Percentiles rank a stretch among this genome's conserved stretches.
phyloP scores from a whole-genome alignment of 2,329 filamentous ascomycete species.

The Stenocarpella maydis region DNA sequence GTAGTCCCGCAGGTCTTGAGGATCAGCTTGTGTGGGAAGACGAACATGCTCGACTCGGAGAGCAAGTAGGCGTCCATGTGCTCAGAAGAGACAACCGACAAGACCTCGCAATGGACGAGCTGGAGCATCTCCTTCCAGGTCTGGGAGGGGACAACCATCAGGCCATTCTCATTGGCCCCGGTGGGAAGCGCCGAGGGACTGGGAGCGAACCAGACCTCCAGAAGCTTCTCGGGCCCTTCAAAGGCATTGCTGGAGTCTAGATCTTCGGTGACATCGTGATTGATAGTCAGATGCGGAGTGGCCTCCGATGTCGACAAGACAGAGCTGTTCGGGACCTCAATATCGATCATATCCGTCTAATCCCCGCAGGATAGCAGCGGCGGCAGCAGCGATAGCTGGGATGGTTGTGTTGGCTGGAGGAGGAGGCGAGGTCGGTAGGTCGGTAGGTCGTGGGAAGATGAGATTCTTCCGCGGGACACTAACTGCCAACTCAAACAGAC shows the following conservation, averaged over 20 bases:
- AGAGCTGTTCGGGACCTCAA: conserved; percentile 81
- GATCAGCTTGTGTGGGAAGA: conserved; percentile 99
- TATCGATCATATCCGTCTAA: conserved; percentile 79
- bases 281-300: conserved; percentile 93
- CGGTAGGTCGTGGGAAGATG: conserved; percentile 38
- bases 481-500: conserved; percentile 97
- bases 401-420: conserved; percentile 38
- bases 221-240: conserved; percentile 96
- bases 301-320: conserved; percentile 81
- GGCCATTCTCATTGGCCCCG: conserved; percentile 74
- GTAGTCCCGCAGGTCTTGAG: conserved; percentile 98
- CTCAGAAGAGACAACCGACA: conserved; percentile 92
- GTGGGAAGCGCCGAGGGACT: conserved; percentile 77
- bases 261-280: conserved; percentile 91
- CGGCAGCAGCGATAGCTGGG: conserved; percentile 37
- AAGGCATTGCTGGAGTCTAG: conserved; percentile 96
- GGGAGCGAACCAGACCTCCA: conserved; percentile 97
- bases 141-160: conserved; percentile 86
- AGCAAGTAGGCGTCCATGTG: conserved; percentile 95
- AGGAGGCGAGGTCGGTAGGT: conserved; percentile 32
- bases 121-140: conserved; percentile 98
- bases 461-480: conserved; percentile 84
- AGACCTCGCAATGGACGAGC: conserved; percentile 96
- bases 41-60: conserved; percentile 99
- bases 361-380: conserved; percentile 38